Percentiles rank a stretch among this genome's conserved stretches.
These are phyloP conservation scores for Isabelozyma rhagii DNA, from an alignment of 805 yeast species.

Conservation along the genomic window DNA sequence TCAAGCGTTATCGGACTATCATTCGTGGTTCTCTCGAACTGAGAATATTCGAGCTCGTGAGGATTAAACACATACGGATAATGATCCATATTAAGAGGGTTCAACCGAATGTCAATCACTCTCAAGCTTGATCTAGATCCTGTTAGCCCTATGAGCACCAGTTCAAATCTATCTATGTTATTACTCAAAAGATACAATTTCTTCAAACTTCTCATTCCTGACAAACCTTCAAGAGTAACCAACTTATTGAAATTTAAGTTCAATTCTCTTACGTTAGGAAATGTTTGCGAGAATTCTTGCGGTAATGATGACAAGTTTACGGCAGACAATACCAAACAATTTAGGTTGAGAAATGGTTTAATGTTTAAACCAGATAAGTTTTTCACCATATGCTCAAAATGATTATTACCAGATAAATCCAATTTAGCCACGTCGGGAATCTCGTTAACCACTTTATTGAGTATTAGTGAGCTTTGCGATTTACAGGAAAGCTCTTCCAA, in stretches of 20 bases:
- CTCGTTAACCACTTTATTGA: conserved; percentile 16
- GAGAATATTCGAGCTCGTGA: conserved; percentile 27
- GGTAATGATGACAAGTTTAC: conserved; percentile 43
- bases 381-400: conserved; percentile 1
- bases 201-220: conserved; percentile 30
- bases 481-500: conserved; percentile 45
- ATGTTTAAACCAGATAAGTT: neutral
- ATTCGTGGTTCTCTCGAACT: conserved; percentile 8
- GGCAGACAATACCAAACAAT: conserved; percentile 43
- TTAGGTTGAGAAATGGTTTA: conserved; percentile 32
- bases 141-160: conserved; percentile 27
- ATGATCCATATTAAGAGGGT: conserved; percentile 43
- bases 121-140: conserved; percentile 29
- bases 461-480: conserved; percentile 22
- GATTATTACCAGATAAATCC: conserved; percentile 40
- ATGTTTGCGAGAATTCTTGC: conserved; percentile 26
- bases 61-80: conserved; percentile 56
- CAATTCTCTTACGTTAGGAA: conserved; percentile 46
- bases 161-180: conserved; percentile 31
- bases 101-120: conserved; percentile 47
- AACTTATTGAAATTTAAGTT: conserved; percentile 51
- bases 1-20: conserved; percentile 41
- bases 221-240: conserved; percentile 29
- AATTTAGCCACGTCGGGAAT: conserved; percentile 26
- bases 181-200: conserved; percentile 47